These are phyloP conservation scores for Didymella segeticola DNA, from an alignment of 2,329 filamentous ascomycete species.

Conservation along the genomic window DNA sequence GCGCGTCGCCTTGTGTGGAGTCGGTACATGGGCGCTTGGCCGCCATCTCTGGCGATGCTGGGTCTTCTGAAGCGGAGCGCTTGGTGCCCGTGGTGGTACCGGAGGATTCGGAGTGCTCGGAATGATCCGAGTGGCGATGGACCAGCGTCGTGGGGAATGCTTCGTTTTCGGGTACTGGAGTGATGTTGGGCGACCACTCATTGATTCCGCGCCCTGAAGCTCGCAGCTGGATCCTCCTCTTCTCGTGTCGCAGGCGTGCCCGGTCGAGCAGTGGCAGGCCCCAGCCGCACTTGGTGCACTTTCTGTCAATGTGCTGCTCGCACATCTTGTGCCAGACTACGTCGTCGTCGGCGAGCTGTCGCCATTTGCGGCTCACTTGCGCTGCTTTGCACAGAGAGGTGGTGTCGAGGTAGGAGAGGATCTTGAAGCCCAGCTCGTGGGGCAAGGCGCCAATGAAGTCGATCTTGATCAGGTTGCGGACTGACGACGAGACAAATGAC, in stretches of 20 bases:
- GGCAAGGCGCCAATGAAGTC: conserved; percentile 92
- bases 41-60: conserved; percentile 31
- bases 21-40: conserved; percentile 47
- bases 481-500: conserved; percentile 87
- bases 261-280: conserved; percentile 88
- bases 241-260: conserved; percentile 85
- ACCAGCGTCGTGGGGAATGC: conserved; percentile 18
- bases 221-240: conserved; percentile 78
- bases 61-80: conserved; percentile 35
- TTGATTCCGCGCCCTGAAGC: conserved; percentile 66
- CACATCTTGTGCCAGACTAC: conserved; percentile 99
- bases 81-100: conserved; percentile 33
- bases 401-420: conserved; percentile 91
- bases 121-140: conserved; percentile 18
- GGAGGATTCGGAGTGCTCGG: conserved; percentile 24
- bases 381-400: conserved; percentile 94
- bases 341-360: conserved; percentile 91
- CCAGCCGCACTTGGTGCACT: conserved; percentile 96
- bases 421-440: conserved; percentile 89
- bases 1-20: conserved; percentile 14
- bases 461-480: conserved; percentile 95
- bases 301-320: conserved; percentile 92
- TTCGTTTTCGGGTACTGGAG: conserved; percentile 53
- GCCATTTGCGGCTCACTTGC: conserved; percentile 90
- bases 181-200: conserved; percentile 59